Conservation (phyloP, 805 yeast species). For the Yamadazyma takamatsuzukensis region DNA sequence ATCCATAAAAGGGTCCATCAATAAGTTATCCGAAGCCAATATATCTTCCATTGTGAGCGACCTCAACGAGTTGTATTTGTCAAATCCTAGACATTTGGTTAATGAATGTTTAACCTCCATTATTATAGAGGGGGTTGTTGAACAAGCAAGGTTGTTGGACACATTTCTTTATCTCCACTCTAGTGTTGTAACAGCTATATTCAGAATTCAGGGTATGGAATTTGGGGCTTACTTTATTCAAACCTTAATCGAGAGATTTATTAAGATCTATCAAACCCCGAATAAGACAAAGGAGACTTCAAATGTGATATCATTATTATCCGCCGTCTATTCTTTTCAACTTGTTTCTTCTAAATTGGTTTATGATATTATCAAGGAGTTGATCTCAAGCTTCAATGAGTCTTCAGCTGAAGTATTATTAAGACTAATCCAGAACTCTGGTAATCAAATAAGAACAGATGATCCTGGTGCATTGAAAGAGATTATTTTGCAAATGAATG, state of each 20-base stretch:
- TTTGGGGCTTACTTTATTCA: slow-evolving; percentile 88
- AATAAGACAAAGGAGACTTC: slow-evolving; percentile 44
- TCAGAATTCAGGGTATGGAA: slow-evolving; percentile 77
- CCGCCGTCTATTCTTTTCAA: slow-evolving; percentile 75
- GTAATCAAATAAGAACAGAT: slow-evolving; percentile 82
- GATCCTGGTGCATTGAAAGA: slow-evolving; percentile 85
- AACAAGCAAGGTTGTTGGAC: slow-evolving; percentile 67
- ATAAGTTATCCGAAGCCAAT: slow-evolving; percentile 87
- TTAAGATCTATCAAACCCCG: slow-evolving; percentile 32
- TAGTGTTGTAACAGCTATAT: slow-evolving; percentile 69
- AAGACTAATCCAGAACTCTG: slow-evolving; percentile 69
- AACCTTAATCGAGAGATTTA: slow-evolving; percentile 67
- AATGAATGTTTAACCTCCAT: slow-evolving; percentile 64
- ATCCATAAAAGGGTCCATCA: slow-evolving; percentile 76
- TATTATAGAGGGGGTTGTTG: slow-evolving; percentile 59
- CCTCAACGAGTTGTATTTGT: slow-evolving; percentile 57
- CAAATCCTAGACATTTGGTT: slow-evolving; percentile 75
- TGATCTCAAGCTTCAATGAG: slow-evolving; percentile 60
- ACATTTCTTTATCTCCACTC: slow-evolving; percentile 78
- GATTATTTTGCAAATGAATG: slow-evolving; percentile 60
- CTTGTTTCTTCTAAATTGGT: slow-evolving; percentile 68
- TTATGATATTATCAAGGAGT: slow-evolving; percentile 65
- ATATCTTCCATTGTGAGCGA: slow-evolving; percentile 66
- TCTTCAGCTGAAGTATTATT: slow-evolving; percentile 72
- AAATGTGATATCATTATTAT: slow-evolving; percentile 69